Base-by-base conservation (phyloP, 352 stramenopile genomes). In the Phytophthora europaea region DNA sequence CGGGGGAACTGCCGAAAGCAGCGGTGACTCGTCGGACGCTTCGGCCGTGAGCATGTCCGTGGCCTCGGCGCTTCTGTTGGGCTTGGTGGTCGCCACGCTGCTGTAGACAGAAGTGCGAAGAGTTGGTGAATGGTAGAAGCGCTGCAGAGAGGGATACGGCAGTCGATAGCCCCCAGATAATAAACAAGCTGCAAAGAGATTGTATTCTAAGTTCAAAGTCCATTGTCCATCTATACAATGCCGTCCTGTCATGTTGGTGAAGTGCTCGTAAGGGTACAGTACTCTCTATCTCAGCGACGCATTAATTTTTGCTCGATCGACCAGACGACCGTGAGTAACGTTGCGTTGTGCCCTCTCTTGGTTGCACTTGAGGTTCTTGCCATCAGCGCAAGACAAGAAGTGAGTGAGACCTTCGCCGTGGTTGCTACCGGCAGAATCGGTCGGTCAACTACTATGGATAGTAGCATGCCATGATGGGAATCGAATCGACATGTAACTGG, bases 181-280 rank as follows among this genome's bases (percentile, higher is more conserved):
- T 70, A 67, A 68, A 74, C 65, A 71, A 43, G 33, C 50, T 76
- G 69, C 69, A 72, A 72, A 23, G 50, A 64, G 45, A 61, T 70
- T 76, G 63, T 64, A 72, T 67, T 72, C 18, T 70, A 67, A 51
- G 9, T 43, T 52, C 28, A 33, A n/a, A 22, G 9, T 31, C 33
- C 34, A 20, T 50, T 62, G 58, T 43, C 20, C 15, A 34, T 9
- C 22, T 43, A 18, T 12, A 9, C 20, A 7, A 31, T 31, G 22
- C n/a, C 45, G 47, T 53, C 47, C 22, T 59, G 53, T 60, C 53
- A 60, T 60, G 31, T 26, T 26, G 28, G 31, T 22, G 20, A 40
- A 31, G 47, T 31, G 47, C 23, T 50, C 43, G 18, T 28, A 52
- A 52, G 47, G 26, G 13, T 22, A 10, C 36, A 20, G 38, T 48